Evolutionary conservation across 1,284 basidiomycete genomes (phyloP), one percentile per base, ranked within the genome.

Genomic region (Heterobasidion irregulare): DNA sequence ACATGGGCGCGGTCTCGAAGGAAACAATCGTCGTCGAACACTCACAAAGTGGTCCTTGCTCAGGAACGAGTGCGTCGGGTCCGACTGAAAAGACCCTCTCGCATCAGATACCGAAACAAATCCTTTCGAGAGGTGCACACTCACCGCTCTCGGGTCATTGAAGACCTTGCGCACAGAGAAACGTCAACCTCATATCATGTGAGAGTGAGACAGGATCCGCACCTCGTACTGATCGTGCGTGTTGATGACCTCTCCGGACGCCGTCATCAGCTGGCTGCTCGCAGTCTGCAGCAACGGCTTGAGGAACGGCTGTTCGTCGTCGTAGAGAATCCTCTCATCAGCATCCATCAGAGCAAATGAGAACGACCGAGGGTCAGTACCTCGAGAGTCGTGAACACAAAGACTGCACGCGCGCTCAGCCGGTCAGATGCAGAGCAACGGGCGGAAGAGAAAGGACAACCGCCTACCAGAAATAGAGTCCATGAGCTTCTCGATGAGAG

Each of bases 31-130:
- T 50, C 10, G 43, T 48, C 53, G 35, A 44, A 26, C 18, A 75
- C 85, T 59, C 62, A 87, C 86, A 59, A 89, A 89, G 62, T 89
- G 86, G 65, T 90, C 89, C 71, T 89, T 89, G 67, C 83, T 86
- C 67, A 91, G 68, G 75, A 89, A 88, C 5, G 87, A 89, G 68
- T 93, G 91, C 1, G 90, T 93, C 1, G 91, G 91, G 68, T 94
- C 91, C 32, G 85, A 89, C 26, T 26, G 5, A 3, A 26, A 4
- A 4, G 26, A 4, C 26, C 84, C 87, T 26, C 5, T 3, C 2
- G 26, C 2, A 26, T 26, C 26, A 26, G 26, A 26, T 56, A 36
- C 18, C 33, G 50, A 49, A 43, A 46, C 50, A 35, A 6, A 13
- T 16, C 10, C 52, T 8, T 26, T 54, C 19, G 55, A 50, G 16